These are phyloP conservation scores for Oenanthe javanica DNA, from an alignment of 140 eudicot species.

Conservation along the genomic window DNA sequence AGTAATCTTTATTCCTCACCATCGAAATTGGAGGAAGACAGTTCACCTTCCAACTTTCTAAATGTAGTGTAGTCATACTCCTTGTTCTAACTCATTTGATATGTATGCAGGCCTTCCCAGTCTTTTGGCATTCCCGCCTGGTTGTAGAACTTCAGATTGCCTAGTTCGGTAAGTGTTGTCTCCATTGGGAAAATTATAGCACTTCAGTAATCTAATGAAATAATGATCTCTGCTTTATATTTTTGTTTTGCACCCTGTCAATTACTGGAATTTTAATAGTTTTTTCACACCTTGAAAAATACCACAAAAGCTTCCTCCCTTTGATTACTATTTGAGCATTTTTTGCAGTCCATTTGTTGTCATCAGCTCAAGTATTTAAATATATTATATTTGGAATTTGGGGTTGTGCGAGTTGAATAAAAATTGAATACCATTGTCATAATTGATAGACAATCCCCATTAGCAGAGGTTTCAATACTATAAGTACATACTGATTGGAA, in stretches of 20 bases:
- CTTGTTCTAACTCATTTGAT: constrained; percentile 11
- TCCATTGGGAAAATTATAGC: background rate
- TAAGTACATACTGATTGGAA: background rate
- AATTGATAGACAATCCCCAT: background rate
- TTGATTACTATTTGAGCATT: background rate
- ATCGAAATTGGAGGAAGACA: background rate
- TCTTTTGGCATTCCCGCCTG: constrained; percentile 72
- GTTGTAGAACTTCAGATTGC: constrained; percentile 69
- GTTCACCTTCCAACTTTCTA: background rate
- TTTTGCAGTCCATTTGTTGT: background rate
- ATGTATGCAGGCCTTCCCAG: constrained; percentile 68
- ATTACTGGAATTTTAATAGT: background rate
- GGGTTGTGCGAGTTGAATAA: background rate
- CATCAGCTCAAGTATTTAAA: background rate
- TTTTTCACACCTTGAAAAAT: background rate
- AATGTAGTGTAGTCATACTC: background rate
- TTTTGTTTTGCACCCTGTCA: background rate
- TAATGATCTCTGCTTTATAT: background rate
- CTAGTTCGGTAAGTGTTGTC: constrained; percentile 52
- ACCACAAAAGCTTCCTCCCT: background rate
- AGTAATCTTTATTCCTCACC: background rate
- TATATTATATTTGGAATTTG: background rate
- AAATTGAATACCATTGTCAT: background rate
- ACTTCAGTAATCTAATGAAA: background rate
- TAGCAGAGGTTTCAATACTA: background rate